These are phyloP conservation scores for Emericellopsis cladophorae DNA, from an alignment of 2,329 filamentous ascomycete genomes.

Conservation along the genomic window DNA sequence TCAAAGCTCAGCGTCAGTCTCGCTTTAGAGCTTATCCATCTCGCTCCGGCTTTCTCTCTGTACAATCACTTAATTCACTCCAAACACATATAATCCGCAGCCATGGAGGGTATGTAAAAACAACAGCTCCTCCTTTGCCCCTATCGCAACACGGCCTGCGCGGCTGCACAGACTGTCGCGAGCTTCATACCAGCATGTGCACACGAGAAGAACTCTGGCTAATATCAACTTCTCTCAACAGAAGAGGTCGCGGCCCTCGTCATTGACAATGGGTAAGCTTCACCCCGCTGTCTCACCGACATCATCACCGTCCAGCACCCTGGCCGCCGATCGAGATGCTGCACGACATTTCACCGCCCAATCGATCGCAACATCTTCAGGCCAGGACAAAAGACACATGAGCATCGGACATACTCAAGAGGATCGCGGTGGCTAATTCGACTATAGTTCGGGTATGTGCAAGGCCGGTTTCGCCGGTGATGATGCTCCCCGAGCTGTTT, in stretches of 20 bases:
- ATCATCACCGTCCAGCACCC: conserved; percentile 6
- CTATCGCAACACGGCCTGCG: neutral
- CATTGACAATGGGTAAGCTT: conserved; percentile 99
- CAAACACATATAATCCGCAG: conserved; percentile 25
- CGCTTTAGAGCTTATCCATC: conserved; percentile 10
- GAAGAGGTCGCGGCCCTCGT: conserved; percentile 99
- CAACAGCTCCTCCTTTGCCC: neutral
- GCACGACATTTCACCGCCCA: too few relatives aligned
- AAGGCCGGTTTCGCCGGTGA: conserved; percentile 99
- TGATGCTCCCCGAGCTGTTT: conserved; percentile 98
- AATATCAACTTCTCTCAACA: conserved; percentile 36
- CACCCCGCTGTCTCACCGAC: conserved; percentile 21
- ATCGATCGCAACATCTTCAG: neutral
- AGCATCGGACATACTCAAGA: neutral
- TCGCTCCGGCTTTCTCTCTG: conserved; percentile 6
- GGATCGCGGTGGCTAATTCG: conserved; percentile 20
- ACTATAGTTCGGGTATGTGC: conserved; percentile 95
- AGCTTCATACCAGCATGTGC: neutral
- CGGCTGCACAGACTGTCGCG: neutral
- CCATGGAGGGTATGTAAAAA: conserved; percentile 39
- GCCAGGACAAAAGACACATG: neutral
- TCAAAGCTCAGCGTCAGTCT: conserved; percentile 7
- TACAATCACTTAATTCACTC: conserved; percentile 3
- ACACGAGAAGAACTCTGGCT: conserved; percentile 18
- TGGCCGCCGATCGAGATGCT: too few relatives aligned